Percentiles rank a stretch among this genome's conserved stretches.
phyloP scores from a whole-genome alignment of 768 basidiomycete species.

The Hygrocybe punicea region DNA sequence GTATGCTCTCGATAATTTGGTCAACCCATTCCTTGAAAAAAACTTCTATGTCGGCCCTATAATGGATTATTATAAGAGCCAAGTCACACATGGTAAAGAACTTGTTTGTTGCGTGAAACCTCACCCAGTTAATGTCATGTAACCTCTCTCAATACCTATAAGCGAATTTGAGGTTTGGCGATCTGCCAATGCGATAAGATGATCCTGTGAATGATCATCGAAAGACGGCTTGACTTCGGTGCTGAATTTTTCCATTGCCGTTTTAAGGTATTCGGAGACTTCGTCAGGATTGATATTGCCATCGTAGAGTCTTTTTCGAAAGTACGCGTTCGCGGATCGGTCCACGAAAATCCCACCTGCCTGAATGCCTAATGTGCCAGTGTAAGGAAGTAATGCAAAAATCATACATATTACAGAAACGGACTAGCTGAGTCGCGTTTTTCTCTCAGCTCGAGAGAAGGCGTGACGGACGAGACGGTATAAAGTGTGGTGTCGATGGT shows the following conservation, averaged over 20 bases:
- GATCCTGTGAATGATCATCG: background rate
- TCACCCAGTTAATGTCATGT: constrained; percentile 3
- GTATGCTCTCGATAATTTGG: constrained; percentile 4
- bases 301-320: constrained; percentile 4
- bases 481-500: constrained; percentile 5
- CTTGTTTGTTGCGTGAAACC: too few relatives aligned
- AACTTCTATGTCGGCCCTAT: background rate
- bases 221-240: background rate
- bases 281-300: background rate
- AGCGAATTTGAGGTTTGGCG: background rate
- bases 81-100: too few relatives aligned
- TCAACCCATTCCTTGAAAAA: constrained; percentile 1
- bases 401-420: background rate
- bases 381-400: background rate
- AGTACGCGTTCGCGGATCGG: background rate
- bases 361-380: constrained; percentile 2
- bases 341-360: constrained; percentile 7
- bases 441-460: background rate
- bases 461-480: background rate
- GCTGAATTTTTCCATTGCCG: constrained; percentile 3
- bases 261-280: background rate
- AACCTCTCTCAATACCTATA: background rate
- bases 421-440: constrained; percentile 1
- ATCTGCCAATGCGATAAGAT: background rate
- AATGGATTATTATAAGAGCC: too few relatives aligned